Conservation (phyloP, 371 early-diverging fungal species). For the Rhizopus delemar region DNA sequence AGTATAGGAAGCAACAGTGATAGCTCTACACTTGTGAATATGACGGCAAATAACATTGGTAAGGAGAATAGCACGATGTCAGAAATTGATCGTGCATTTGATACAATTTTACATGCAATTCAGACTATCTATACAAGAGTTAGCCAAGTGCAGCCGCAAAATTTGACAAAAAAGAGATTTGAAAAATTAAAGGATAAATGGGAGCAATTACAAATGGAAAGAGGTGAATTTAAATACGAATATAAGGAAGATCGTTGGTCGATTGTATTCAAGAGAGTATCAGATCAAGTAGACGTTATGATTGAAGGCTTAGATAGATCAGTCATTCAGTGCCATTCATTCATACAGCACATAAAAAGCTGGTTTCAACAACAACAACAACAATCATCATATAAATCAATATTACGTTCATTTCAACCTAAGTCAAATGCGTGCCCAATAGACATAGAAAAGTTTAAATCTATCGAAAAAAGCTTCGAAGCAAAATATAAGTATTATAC, state of each 20-base stretch:
- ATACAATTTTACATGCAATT: constrained; percentile 49
- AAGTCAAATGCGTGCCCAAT: constrained; percentile 30
- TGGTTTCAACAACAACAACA: constrained; percentile 27
- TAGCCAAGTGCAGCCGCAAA: constrained; percentile 33
- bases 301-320: constrained; percentile 63
- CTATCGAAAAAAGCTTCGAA: constrained; percentile 60
- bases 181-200: constrained; percentile 46
- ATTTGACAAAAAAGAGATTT: constrained; percentile 34
- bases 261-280: constrained; percentile 60
- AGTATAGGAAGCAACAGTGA: constrained; percentile 1
- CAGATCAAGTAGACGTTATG: constrained; percentile 62
- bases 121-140: constrained; percentile 55
- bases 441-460: constrained; percentile 54
- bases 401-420: constrained; percentile 16
- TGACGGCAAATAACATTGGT: not conserved
- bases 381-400: constrained; percentile 13
- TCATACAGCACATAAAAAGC: constrained; percentile 47
- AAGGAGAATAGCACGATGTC: constrained; percentile 29
- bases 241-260: constrained; percentile 67
- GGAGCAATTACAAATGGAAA: constrained; percentile 46
- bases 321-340: constrained; percentile 54
- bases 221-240: constrained; percentile 57
- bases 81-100: constrained; percentile 56
- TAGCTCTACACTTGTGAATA: not conserved
- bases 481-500: constrained; percentile 65